These are phyloP conservation scores for Setaria italica DNA, from an alignment of 202 grass and related monocot genomes.

Conservation along the genomic window DNA sequence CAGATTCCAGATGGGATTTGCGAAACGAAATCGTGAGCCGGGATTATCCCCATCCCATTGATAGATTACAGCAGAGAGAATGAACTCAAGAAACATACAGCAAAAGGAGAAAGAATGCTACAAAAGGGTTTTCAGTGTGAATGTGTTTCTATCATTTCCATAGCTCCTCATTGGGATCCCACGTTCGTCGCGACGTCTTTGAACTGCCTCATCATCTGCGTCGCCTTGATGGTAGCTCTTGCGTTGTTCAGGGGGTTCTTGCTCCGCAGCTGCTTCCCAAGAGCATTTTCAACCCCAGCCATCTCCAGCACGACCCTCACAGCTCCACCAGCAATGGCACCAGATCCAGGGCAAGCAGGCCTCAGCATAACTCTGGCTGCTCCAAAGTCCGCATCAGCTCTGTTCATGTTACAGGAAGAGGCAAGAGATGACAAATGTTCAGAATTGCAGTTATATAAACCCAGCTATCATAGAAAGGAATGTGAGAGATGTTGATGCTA, in stretches of 20 bases:
- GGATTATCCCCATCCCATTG: conserved; percentile 19
- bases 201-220: conserved; percentile 74
- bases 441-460: conserved; percentile 21
- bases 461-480: background rate
- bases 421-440: conserved; percentile 30
- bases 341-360: conserved; percentile 87
- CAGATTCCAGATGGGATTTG: background rate
- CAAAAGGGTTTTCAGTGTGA: background rate
- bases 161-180: conserved; percentile 83
- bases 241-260: conserved; percentile 87
- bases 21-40: background rate
- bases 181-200: conserved; percentile 67
- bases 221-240: conserved; percentile 78
- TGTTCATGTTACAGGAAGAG: conserved; percentile 34
- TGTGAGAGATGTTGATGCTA: background rate
- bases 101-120: conserved; percentile 5
- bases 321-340: conserved; percentile 77
- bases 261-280: conserved; percentile 89
- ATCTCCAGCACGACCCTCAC: conserved; percentile 88
- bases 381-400: conserved; percentile 76
- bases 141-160: conserved; percentile 72
- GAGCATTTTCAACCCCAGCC: conserved; percentile 88
- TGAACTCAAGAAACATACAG: conserved; percentile 31
- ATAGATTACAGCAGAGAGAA: conserved; percentile 36
- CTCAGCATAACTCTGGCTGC: conserved; percentile 92